Conservation (phyloP, 208 protist genomes). For the Wallacemonas sp. region DNA sequence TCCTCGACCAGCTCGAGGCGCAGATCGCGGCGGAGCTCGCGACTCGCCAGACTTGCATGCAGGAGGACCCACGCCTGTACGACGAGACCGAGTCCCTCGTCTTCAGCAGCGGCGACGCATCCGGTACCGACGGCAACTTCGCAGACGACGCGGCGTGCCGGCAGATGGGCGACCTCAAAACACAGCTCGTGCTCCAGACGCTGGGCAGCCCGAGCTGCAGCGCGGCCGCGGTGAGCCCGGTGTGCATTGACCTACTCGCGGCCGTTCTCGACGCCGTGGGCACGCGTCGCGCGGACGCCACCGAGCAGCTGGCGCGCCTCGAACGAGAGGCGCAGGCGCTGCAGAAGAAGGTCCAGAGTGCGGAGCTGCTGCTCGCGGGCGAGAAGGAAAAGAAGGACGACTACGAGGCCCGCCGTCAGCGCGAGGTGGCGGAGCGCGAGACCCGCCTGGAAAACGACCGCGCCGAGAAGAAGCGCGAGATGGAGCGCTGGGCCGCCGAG, state of each 20-base stretch:
- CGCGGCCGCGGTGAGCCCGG: conserved; percentile 18
- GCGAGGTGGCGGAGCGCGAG: conserved; percentile 57
- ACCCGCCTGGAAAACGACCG: conserved; percentile 43
- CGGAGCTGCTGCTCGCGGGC: conserved; percentile 30
- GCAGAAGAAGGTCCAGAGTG: conserved; percentile 27
- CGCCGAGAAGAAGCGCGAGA: conserved; percentile 40
- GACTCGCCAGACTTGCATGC: conserved; percentile 36
- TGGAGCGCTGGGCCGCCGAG: conserved; percentile 53
- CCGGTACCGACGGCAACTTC: background rate
- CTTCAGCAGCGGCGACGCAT: background rate
- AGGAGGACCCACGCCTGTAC: conserved; percentile 64
- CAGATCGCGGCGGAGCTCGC: conserved; percentile 52
- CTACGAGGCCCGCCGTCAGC: conserved; percentile 35
- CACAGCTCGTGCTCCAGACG: conserved; percentile 40
- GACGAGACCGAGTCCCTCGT: conserved; percentile 41
- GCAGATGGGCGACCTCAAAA: conserved; percentile 30
- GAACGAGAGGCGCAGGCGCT: conserved; percentile 34
- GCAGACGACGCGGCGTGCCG: background rate
- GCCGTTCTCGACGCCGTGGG: conserved; percentile 41
- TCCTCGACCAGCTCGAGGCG: conserved; percentile 26
- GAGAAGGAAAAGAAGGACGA: conserved; percentile 67
- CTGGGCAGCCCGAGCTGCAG: conserved; percentile 35
- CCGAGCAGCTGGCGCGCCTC: conserved; percentile 26
- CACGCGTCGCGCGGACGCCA: conserved; percentile 27
- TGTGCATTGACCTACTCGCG: conserved; percentile 38